Conservation (phyloP, 495 filamentous ascomycete genomes). For the Aspergillus cavernicola region DNA sequence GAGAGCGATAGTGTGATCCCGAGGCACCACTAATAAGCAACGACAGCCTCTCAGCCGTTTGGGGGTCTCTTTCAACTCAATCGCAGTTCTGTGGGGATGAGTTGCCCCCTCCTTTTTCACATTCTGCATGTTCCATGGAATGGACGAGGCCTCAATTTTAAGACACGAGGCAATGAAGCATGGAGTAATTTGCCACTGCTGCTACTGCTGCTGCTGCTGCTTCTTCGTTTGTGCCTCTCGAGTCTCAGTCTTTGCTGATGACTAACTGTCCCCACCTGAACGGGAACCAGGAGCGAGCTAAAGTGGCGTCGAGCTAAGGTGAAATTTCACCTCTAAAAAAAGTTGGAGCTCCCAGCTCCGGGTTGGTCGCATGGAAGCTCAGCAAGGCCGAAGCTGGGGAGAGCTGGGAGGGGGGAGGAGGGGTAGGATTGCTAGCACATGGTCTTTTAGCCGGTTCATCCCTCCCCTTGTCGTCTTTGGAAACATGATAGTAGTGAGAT, state of each 20-base stretch:
- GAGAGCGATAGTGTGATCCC: constrained; percentile 12
- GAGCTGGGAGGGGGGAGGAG: constrained; percentile 14
- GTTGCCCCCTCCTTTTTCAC: constrained; percentile 4
- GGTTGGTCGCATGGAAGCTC: constrained; percentile 20
- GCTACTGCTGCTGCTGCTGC: too few relatives aligned
- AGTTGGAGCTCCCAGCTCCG: constrained; percentile 18
- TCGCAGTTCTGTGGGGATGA: neutral
- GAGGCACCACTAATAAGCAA: constrained; percentile 11
- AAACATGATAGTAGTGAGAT: neutral
- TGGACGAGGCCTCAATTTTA: constrained; percentile 6
- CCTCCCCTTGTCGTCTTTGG: neutral
- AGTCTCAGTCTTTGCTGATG: constrained; percentile 13
- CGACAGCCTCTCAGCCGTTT: constrained; percentile 3
- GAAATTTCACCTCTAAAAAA: constrained; percentile 18
- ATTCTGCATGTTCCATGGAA: constrained; percentile 3
- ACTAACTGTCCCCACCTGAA: constrained; percentile 9
- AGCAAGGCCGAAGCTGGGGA: constrained; percentile 16
- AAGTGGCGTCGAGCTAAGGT: constrained; percentile 24
- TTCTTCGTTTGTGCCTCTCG: neutral
- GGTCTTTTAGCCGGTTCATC: constrained; percentile 1
- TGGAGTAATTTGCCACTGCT: too few relatives aligned
- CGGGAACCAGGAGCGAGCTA: constrained; percentile 19
- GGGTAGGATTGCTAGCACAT: constrained; percentile 10
- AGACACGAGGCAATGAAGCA: too few relatives aligned
- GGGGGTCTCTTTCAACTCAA: neutral